Percentiles rank a stretch among this genome's conserved stretches.
Conservation (phyloP, 257 asterid genomes). For the Gardenia jasminoides region DNA sequence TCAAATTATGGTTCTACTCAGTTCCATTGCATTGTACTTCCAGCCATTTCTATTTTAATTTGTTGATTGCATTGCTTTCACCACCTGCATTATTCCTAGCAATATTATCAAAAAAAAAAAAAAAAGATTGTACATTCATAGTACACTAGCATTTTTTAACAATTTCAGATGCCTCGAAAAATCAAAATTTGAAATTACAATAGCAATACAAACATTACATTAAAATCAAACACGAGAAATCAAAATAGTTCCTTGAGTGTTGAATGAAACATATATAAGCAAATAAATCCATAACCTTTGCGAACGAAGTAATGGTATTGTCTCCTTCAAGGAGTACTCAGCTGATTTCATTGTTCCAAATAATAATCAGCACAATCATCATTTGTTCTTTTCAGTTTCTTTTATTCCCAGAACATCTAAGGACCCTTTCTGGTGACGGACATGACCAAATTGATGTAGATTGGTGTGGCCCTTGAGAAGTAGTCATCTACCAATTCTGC, state of each 20-base stretch:
- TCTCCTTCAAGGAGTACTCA: background rate
- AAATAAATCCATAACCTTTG: background rate
- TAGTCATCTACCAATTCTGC: constrained; percentile 40
- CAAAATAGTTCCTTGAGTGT: background rate
- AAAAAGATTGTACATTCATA: no score
- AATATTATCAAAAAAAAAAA: no score
- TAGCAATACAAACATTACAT: no score
- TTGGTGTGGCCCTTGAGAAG: constrained; percentile 26
- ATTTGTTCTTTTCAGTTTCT: no score
- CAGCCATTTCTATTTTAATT: no score
- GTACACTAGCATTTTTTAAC: no score
- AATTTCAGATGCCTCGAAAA: no score
- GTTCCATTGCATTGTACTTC: no score
- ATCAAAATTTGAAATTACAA: no score
- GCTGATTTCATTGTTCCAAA: background rate
- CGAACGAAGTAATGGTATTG: background rate
- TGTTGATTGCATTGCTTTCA: no score
- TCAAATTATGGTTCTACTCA: no score
- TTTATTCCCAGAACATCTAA: background rate
- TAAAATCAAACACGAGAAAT: background rate
- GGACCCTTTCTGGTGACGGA: constrained; percentile 35
- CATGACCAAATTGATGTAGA: constrained; percentile 43
- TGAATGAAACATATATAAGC: background rate
- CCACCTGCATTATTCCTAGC: no score
- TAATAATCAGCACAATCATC: background rate